Conservation (phyloP, 768 basidiomycete species). For the Collybiopsis luxurians region DNA sequence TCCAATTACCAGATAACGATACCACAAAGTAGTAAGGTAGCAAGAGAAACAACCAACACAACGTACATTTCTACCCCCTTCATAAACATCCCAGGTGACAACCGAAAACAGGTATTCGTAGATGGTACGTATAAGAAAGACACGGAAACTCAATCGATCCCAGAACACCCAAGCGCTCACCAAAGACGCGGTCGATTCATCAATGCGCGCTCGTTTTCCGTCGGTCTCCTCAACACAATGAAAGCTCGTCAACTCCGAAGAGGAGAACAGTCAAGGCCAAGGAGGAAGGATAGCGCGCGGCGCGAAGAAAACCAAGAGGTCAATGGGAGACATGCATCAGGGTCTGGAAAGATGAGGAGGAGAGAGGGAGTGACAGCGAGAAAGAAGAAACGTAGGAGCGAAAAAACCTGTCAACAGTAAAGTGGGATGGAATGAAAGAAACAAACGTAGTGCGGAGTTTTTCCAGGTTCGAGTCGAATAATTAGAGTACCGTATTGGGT, state of each 20-base stretch:
- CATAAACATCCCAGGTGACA: background rate
- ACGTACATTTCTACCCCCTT: conserved; percentile 9
- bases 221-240: background rate
- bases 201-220: background rate
- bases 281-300: background rate
- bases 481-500: background rate
- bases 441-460: background rate
- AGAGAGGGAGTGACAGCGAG: background rate
- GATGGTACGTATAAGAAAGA: background rate
- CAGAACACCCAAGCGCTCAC: conserved; percentile 7
- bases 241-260: background rate
- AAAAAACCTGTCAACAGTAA: background rate
- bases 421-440: conserved; percentile 1
- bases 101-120: background rate
- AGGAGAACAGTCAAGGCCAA: background rate
- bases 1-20: background rate
- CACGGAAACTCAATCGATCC: background rate
- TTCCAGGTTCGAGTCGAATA: background rate
- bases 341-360: background rate
- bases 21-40: too few relatives aligned
- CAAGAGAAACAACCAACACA: background rate
- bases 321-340: conserved; percentile 4
- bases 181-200: background rate
- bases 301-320: background rate
- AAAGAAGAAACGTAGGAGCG: background rate